Base-by-base conservation (phyloP, 257 asterid species). In the Scutellaria baicalensis region DNA sequence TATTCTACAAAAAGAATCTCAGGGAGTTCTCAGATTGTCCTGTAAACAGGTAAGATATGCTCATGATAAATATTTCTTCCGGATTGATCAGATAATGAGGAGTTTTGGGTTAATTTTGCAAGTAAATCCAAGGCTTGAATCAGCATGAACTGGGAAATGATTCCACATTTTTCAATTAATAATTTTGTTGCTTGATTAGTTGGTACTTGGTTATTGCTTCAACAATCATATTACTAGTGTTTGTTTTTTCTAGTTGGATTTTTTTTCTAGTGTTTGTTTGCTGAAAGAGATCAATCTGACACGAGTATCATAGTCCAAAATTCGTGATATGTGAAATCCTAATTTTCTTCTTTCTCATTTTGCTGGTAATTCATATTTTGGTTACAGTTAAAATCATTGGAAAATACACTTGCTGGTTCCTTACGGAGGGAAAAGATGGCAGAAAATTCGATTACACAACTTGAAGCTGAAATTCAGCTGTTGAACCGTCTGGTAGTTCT, bases 341-440 rank as follows among this genome's bases (percentile, higher is more conserved):
- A 43, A 59, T 69, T 61, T 50, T 59, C 31, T 0, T 69, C 42
- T 6, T 43, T 52, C 44, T 48, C 47, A 3, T 45, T 21, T 66
- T 73, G 36, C 43, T 66, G 39, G 18, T 54, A 9, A 17, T 21
- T 48, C 47, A 51, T 40, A 27, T 62, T 40, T 52, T 63, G 59
- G 23, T 65, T 68, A 49, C 80, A 94, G 99, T 77, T 94, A 73
- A 91, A 89, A 75, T 86, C 96, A 51, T 48, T 91, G 89, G 99
- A 94, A 83, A 72, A 86, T 57, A 86, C 93, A 9, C 91, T 94
- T 75, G 76, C 96, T 79, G 96, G 99, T 72, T 89, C 97, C 61
- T 71, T 93, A 74, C 77, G 99, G 82, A 87, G 97, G 79, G 99
- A 93, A 78, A 84, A 86, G 71, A 91, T 89, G 96, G 90, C 96